Base-by-base conservation (phyloP, 129 eudicot genomes). In the Silybum marianum region DNA sequence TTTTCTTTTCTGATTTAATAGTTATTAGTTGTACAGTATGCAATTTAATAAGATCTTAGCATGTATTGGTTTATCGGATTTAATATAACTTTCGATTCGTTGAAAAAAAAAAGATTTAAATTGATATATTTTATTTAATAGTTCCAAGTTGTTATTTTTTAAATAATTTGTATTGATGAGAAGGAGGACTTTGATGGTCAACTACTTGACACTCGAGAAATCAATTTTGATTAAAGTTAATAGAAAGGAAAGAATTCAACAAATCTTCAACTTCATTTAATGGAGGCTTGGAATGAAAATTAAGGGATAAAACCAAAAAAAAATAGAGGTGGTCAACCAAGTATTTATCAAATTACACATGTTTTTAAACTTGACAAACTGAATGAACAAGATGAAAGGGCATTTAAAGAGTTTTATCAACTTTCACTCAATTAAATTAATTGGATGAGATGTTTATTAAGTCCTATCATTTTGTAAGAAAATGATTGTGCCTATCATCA, bases 221-320 rank as follows among this genome's bases (percentile, higher is more conserved):
- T n/a, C 66, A 58, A 18, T 58, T 58, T 18, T 58, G 9, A 58
- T 58, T 19, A n/a, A 58, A 58, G 19, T 18, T 58, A 6, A 58
- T 18, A 22, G 66, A 58, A 10, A 58, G 66, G 66, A 21, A 54
- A 18, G 22, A 68, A 24, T n/a, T 54, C 79, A 75, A 54, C 46
- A 58, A 75, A 28, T 19, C 70, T 75, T 75, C 44, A 75, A 75
- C 40, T 48, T 4, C 68, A 46, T 48, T 28, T 1, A 26, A 26
- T 51, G 78, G 40, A 74, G 78, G 68, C 18, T 48, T 74, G 8
- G 40, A 74, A 74, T 26, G 78, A 46, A 73, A 26, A 32, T 14
- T 26, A 16, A 46, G 26, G 42, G 42, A 74, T 10, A 36, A 74
- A 74, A 48, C n/a, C n/a, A 0, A 18, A 74, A 14, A 5, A 25